Conservation (phyloP, 2,329 filamentous ascomycete species). For the Neofusicoccum sp. region DNA sequence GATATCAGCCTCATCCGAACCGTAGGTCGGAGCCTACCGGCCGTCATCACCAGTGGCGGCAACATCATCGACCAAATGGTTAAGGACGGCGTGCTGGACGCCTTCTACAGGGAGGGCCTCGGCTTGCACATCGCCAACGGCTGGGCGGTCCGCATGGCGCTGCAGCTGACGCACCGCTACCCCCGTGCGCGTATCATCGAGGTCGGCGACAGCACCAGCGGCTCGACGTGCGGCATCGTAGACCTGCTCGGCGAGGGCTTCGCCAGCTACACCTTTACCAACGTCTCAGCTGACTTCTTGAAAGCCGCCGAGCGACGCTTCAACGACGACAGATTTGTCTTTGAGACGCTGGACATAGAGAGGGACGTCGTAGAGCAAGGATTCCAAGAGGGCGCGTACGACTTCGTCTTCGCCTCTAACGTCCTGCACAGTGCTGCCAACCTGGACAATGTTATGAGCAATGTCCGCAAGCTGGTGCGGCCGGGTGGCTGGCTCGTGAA, state of each 20-base stretch:
- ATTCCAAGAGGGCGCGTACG: conserved; percentile 18
- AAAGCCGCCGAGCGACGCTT: conserved; percentile 13
- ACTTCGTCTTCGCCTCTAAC: conserved; percentile 23
- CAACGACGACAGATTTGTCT: conserved; percentile 5
- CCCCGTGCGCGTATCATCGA: conserved; percentile 12
- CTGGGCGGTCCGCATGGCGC: not conserved
- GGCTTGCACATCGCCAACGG: not conserved
- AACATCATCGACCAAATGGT: not conserved
- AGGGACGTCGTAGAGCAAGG: conserved; percentile 17
- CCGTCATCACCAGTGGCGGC: not conserved
- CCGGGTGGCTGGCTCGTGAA: not conserved
- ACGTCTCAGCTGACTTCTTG: conserved; percentile 19
- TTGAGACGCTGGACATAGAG: conserved; percentile 11
- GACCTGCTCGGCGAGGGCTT: not conserved
- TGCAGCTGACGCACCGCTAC: not conserved
- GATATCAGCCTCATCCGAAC: not conserved
- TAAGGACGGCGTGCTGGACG: not conserved
- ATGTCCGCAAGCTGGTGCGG: not conserved
- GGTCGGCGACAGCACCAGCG: conserved; percentile 21
- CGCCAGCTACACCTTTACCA: conserved; percentile 22
- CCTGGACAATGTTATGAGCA: conserved; percentile 18
- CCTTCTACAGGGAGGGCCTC: not conserved
- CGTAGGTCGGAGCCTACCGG: not conserved
- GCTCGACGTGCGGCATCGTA: conserved; percentile 12
- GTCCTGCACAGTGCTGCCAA: conserved; percentile 21